Conservation (phyloP, 176 grass and related monocot species). For the Coix lacrymajobi region DNA sequence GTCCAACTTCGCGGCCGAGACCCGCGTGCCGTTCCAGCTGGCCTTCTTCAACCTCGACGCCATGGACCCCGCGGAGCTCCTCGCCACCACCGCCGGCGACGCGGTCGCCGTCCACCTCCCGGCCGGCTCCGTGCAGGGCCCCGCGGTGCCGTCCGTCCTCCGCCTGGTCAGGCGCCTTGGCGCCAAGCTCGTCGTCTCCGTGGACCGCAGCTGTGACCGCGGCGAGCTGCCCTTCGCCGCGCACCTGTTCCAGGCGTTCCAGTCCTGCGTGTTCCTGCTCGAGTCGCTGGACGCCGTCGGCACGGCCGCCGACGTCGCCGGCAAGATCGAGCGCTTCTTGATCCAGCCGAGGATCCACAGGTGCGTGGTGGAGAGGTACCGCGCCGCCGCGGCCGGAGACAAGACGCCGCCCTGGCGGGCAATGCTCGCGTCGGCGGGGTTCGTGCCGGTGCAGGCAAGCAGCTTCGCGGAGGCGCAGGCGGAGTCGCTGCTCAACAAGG, state of each 20-base stretch:
- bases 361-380: conserved; percentile 43
- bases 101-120: conserved; percentile 72
- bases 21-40: conserved; percentile 56
- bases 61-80: conserved; percentile 44
- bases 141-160: conserved; percentile 51
- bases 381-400: conserved; percentile 15
- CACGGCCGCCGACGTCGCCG: conserved; percentile 27
- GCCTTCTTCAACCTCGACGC: conserved; percentile 44
- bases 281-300: conserved; percentile 74
- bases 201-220: conserved; percentile 54
- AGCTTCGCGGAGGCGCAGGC: conserved; percentile 69
- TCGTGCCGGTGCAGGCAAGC: conserved; percentile 64
- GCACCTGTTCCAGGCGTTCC: conserved; percentile 61
- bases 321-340: conserved; percentile 71
- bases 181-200: conserved; percentile 61
- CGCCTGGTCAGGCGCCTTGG: conserved; percentile 50
- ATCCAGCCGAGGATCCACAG: conserved; percentile 54
- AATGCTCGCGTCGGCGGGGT: conserved; percentile 58
- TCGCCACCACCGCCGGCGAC: conserved; percentile 29
- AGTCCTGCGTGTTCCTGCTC: conserved; percentile 52
- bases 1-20: conserved; percentile 41
- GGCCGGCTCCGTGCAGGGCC: conserved; percentile 26
- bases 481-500: conserved; percentile 63
- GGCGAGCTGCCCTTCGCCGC: conserved; percentile 52
- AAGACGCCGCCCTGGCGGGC: conserved; percentile 44